Conservation (phyloP, 768 basidiomycete genomes). For the Tulasnella sp. region DNA sequence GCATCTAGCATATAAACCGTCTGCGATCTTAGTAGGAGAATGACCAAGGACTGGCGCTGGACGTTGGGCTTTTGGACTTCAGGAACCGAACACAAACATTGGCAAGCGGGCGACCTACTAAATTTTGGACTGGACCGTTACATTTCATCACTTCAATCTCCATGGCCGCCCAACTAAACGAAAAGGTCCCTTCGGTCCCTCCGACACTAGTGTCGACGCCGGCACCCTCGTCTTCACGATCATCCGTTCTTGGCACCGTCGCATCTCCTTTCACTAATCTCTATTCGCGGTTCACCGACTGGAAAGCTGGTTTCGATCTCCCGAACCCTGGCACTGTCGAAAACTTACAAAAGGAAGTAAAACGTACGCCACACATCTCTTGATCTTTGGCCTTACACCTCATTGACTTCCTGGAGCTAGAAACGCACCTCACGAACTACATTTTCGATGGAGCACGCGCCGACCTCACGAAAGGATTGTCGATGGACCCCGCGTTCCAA, state of each 20-base stretch:
- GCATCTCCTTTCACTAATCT: conserved; percentile 47
- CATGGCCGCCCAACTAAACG: neutral
- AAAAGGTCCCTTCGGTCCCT: conserved; percentile 4
- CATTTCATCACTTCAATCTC: too few relatives aligned
- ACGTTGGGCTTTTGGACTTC: too few relatives aligned
- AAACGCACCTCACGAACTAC: conserved; percentile 84
- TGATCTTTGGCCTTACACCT: neutral
- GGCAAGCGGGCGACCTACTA: too few relatives aligned
- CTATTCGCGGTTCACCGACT: conserved; percentile 62
- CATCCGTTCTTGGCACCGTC: conserved; percentile 4
- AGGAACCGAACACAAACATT: too few relatives aligned
- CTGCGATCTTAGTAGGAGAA: too few relatives aligned
- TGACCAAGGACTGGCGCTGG: too few relatives aligned
- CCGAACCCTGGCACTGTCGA: conserved; percentile 89
- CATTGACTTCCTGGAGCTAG: conserved; percentile 32
- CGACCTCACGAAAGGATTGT: conserved; percentile 87
- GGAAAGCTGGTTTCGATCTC: conserved; percentile 70
- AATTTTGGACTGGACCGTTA: too few relatives aligned
- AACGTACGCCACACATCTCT: conserved; percentile 40
- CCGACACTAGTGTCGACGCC: conserved; percentile 11
- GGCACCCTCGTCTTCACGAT: conserved; percentile 3
- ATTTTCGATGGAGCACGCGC: conserved; percentile 96
- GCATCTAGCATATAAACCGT: too few relatives aligned
- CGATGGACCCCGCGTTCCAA: conserved; percentile 92
- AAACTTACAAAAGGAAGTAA: conserved; percentile 86